Percentiles rank a stretch among this genome's conserved stretches.
Conservation (phyloP, 202 grass and related monocot species). For the Cymbopogon flexuosus region DNA sequence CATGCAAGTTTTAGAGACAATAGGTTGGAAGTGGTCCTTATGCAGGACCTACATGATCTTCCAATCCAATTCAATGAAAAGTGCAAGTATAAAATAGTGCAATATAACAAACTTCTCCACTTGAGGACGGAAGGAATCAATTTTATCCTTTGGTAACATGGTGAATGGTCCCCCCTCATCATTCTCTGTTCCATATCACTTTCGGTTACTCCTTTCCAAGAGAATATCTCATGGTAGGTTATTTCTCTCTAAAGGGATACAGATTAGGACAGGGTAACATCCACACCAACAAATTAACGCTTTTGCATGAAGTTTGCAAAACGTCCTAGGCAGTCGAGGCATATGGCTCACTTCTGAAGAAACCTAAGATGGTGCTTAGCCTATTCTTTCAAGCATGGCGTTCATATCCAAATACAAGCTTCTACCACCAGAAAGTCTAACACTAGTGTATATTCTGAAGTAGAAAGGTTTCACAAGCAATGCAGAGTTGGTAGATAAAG, state of each 20-base stretch:
- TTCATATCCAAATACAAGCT: constrained; percentile 15
- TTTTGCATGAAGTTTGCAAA: constrained; percentile 39
- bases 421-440: background rate
- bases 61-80: constrained; percentile 25
- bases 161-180: constrained; percentile 28
- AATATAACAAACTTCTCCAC: constrained; percentile 41
- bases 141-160: constrained; percentile 28
- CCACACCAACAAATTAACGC: constrained; percentile 37
- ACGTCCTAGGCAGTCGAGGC: constrained; percentile 11
- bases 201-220: constrained; percentile 38
- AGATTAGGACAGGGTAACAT: constrained; percentile 41
- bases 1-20: constrained; percentile 9
- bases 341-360: constrained; percentile 26
- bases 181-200: constrained; percentile 31
- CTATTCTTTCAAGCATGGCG: background rate
- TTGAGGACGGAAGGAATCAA: constrained; percentile 44
- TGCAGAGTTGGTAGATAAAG: background rate
- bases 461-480: constrained; percentile 28
- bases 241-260: constrained; percentile 18
- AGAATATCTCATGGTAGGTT: constrained; percentile 31
- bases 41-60: constrained; percentile 40
- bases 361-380: background rate
- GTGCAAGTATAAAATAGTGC: constrained; percentile 35
- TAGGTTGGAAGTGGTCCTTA: constrained; percentile 35
- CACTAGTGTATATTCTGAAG: background rate